Base-by-base conservation (phyloP, 164 flowering plant species). In the Platanus orientalis region DNA sequence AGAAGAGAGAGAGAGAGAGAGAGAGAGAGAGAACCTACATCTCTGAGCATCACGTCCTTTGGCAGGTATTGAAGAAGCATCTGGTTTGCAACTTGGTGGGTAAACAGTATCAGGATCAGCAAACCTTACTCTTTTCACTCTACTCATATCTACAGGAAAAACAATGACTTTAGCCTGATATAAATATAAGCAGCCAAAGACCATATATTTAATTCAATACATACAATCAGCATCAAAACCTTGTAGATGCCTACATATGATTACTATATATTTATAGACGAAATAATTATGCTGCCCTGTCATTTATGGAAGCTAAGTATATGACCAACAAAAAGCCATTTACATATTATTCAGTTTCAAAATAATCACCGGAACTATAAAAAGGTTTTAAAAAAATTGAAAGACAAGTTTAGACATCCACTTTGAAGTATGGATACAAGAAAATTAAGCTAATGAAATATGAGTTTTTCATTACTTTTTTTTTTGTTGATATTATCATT, bases 61-160 rank as follows among this genome's bases (percentile, higher is more conserved):
- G 13, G 48, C 48, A 45, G 63, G 62, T 21, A 27, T 27, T 6
- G 66, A 50, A 68, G 67, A 61, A 54, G 26, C 70, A 62, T 61
- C 62, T 32, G 45, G 51, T 55, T 69, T 61, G 67, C 12, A 21
- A 53, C 29, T 55, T 26, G 28, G 24, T 54, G 52, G 64, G 60
- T 26, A 16, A 57, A 39, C 72, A 39, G 56, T 34, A 32, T 73
- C 71, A 53, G 19, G 11, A 56, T 66, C 74, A 19, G 56, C 58
- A 61, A 75, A 73, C 49, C 60, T 62, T 54, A 71, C 78, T 52
- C 75, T 76, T 68, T 71, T 78, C 25, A 6, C 56, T 52, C 66
- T 59, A 47, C 65, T 58, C 51, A 32, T 60, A 62, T 75, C 80
- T 76, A 56, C 45, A n/a, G 42, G 61, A 40, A 24, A n/a, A 63